Evolutionary conservation across 2,329 filamentous ascomycete genomes (phyloP), one percentile per base, ranked within the genome.

Genomic region (Colletotrichum eremochloae): DNA sequence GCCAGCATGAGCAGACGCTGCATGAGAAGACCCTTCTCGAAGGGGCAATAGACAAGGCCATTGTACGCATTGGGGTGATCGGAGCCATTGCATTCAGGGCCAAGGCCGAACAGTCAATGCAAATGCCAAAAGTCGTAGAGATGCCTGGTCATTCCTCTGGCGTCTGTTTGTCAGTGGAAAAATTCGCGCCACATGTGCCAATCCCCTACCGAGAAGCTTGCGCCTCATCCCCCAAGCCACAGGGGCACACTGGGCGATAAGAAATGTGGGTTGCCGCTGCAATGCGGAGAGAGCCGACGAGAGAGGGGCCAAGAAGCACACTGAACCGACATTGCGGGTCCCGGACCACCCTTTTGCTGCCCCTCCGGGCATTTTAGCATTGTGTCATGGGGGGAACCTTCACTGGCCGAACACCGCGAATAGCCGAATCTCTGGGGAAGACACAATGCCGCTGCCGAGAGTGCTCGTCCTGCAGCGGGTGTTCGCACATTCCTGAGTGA

Each of bases 1-100:
- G 81, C 66, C 86, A 85, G 80, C 86, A 86, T 82, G 87, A 86
- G 80, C 88, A 90, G 63, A 84, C 72, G 18, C 86, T 78, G 77
- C 87, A 89, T 63, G 83, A 75, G 12, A 85, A 75, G 63, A 80
- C 79, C 46, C 79, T 80, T 65, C 78, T 81, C 29, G 75, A 68
- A 65, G 81, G 68, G 69, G 77, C 74, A 50, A 81, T 73, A 62
- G 77, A 77, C 75, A 79, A 72, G 33, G 78, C 76, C 71, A 83
- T 75, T 65, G 76, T 77, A 74, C 78, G 62, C 31, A 63, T 58
- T 12, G 67, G 60, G 18, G 29, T n/a, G 4, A 56, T 61, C 50
- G 67, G 33, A 58, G 60, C 66, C 70, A 72, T 72, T 61, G 42
- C 48, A 8, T 40, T 18, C 31, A 61, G 20, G 48, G 36, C 44